These are phyloP conservation scores for Globisporangium orthogonon DNA, from an alignment of 352 stramenopile species.

Conservation along the genomic window DNA sequence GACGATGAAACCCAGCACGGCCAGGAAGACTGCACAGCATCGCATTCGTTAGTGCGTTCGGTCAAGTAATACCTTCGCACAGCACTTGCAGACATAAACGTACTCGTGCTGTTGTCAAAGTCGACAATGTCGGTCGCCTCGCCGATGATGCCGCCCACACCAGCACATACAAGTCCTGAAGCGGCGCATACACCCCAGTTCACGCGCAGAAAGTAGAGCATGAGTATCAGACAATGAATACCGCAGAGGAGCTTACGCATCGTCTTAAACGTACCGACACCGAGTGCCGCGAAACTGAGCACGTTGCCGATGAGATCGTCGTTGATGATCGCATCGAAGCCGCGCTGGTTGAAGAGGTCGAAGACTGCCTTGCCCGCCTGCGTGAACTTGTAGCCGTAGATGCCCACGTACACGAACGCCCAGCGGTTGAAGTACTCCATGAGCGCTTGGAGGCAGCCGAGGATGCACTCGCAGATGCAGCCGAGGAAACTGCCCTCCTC, in stretches of 20 bases:
- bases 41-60: background rate
- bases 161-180: slow-evolving; percentile 70
- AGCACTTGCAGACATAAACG: background rate
- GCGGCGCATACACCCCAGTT: no score
- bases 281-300: slow-evolving; percentile 86
- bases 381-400: slow-evolving; percentile 93
- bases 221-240: background rate
- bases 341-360: slow-evolving; percentile 88
- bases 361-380: slow-evolving; percentile 91
- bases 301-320: slow-evolving; percentile 93
- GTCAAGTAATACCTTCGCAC: background rate
- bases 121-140: slow-evolving; percentile 41
- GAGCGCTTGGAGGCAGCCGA: slow-evolving; percentile 76
- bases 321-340: slow-evolving; percentile 96
- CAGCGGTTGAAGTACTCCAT: slow-evolving; percentile 93
- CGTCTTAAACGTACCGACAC: slow-evolving; percentile 47
- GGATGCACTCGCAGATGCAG: slow-evolving; percentile 81
- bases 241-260: background rate
- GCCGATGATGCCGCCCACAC: slow-evolving; percentile 39
- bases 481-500: slow-evolving; percentile 62
- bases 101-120: slow-evolving; percentile 68
- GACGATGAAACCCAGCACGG: slow-evolving; percentile 85
- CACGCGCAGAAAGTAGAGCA: no score
- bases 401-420: slow-evolving; percentile 93
- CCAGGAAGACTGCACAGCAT: slow-evolving; percentile 38